Evolutionary conservation across 2,329 filamentous ascomycete species (phyloP).

Genomic region (Talaromyces amestolkiae): DNA sequence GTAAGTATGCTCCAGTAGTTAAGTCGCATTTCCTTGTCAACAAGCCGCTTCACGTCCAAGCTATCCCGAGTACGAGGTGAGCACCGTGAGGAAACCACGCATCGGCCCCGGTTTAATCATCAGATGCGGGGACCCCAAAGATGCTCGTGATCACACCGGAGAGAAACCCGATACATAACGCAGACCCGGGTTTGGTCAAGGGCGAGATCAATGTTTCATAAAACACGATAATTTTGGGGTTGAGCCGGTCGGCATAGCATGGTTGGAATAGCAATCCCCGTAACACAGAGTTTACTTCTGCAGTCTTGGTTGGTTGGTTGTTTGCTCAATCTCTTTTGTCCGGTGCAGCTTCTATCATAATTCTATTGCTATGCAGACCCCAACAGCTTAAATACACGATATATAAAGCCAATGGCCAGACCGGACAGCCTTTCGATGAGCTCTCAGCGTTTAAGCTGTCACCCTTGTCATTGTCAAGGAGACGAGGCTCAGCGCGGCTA

Average conservation of each 20-base stretch:
- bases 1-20: neutral
- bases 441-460: neutral
- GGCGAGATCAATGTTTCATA: neutral
- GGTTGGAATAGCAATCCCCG: neutral
- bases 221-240: neutral
- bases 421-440: neutral
- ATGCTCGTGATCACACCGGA: neutral
- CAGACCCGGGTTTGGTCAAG: neutral
- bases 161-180: neutral
- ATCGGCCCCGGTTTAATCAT: neutral
- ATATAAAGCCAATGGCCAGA: neutral
- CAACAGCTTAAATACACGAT: no score
- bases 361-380: no score
- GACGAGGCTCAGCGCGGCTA: slow-evolving; percentile 7
- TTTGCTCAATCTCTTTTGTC: no score
- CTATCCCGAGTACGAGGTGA: neutral
- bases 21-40: neutral
- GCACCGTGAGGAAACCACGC: neutral
- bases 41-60: neutral
- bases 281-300: neutral
- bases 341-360: no score
- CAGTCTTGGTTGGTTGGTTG: neutral
- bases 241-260: neutral
- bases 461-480: neutral
- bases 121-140: neutral